These are phyloP conservation scores for Prunus salicina DNA, from an alignment of 306 rosid genomes.

Conservation along the genomic window DNA sequence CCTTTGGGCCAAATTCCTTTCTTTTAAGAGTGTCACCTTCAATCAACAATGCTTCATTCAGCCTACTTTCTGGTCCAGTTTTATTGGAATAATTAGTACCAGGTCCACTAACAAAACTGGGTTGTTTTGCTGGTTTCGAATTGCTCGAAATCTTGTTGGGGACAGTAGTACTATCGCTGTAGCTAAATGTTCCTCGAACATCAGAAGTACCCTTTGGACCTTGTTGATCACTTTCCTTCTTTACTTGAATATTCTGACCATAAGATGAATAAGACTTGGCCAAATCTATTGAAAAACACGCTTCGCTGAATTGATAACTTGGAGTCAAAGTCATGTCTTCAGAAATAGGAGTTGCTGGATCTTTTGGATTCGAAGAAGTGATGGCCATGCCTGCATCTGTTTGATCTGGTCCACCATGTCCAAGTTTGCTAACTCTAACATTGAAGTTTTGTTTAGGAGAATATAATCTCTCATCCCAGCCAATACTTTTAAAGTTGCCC, in stretches of 20 bases:
- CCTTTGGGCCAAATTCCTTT: constrained; percentile 26
- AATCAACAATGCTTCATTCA: constrained; percentile 27
- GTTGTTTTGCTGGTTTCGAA: constrained; percentile 19
- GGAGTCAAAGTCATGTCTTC: constrained; percentile 18
- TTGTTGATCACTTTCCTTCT: constrained; percentile 6
- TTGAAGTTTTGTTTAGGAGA: constrained; percentile 26
- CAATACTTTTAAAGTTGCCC: not conserved
- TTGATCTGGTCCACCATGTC: constrained; percentile 21
- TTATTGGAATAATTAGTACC: constrained; percentile 14
- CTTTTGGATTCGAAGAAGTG: not conserved
- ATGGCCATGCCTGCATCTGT: constrained; percentile 5
- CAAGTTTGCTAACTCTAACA: not conserved
- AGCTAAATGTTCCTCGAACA: constrained; percentile 6
- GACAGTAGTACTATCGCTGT: not conserved
- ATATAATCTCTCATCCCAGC: constrained; percentile 36
- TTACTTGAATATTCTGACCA: constrained; percentile 2
- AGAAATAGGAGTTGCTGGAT: constrained; percentile 27
- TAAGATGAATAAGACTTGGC: constrained; percentile 34
- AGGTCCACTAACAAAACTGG: constrained; percentile 12
- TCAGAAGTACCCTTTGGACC: not conserved
- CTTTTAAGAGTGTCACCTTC: constrained; percentile 16
- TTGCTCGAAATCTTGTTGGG: constrained; percentile 1
- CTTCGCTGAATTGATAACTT: constrained; percentile 51
- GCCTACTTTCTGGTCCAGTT: constrained; percentile 21
- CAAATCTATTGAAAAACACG: constrained; percentile 62